Percentiles rank a stretch among this genome's conserved stretches.
Evolutionary conservation across 371 early-diverging fungal genomes (phyloP).

Genomic region (Phascolomyces articulosus): DNA sequence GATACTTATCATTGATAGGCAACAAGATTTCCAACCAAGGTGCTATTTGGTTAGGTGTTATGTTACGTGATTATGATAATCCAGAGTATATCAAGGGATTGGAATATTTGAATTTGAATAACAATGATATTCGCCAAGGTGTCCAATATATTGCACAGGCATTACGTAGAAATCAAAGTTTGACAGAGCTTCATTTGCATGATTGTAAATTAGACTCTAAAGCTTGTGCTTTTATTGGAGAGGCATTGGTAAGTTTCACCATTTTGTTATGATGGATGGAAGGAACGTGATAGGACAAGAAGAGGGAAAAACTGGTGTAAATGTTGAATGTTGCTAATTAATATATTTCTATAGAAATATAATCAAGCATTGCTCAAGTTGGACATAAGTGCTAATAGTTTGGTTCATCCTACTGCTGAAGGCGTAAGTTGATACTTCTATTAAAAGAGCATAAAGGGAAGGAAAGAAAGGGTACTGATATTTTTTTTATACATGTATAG

Average conservation of each 20-base stretch:
- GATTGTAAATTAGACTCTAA: slow-evolving; percentile 64
- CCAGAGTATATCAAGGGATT: slow-evolving; percentile 36
- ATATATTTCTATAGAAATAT: slow-evolving; percentile 36
- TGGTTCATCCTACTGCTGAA: slow-evolving; percentile 39
- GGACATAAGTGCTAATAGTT: slow-evolving; percentile 47
- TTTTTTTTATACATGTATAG: slow-evolving; percentile 14
- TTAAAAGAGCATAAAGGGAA: no score
- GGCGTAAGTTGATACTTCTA: slow-evolving; percentile 42
- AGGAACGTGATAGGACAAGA: no score
- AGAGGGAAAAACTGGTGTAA: no score
- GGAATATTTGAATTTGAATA: slow-evolving; percentile 46
- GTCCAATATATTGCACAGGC: slow-evolving; percentile 69
- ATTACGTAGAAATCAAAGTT: slow-evolving; percentile 57
- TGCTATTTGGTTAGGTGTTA: slow-evolving; percentile 64
- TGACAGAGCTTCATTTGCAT: slow-evolving; percentile 48
- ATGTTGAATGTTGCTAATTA: no score
- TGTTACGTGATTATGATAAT: slow-evolving; percentile 67
- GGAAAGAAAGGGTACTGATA: no score
- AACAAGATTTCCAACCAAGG: slow-evolving; percentile 56
- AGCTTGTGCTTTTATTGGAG: slow-evolving; percentile 57
- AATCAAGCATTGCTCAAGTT: slow-evolving; percentile 47
- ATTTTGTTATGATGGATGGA: background rate
- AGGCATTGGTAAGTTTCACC: slow-evolving; percentile 54
- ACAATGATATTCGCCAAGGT: slow-evolving; percentile 62
- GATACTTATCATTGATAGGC: slow-evolving; percentile 47